phyloP scores from a whole-genome alignment of 176 grass and related monocot genomes.

The Bothriochloa decipiens region DNA sequence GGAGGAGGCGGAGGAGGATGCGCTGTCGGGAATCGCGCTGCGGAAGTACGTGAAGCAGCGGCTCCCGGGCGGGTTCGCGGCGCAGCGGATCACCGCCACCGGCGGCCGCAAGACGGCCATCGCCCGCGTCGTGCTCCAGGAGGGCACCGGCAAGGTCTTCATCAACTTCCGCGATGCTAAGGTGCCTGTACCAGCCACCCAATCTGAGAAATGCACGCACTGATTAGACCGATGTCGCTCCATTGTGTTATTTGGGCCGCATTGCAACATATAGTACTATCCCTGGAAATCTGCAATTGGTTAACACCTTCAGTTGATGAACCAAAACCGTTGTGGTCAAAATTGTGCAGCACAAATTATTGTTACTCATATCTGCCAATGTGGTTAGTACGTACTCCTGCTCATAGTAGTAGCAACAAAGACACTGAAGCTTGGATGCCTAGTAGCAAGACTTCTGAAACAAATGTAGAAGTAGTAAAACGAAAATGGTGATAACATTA shows the following conservation, averaged over 20 bases:
- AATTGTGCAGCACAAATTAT: neutral
- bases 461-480: conserved; percentile 20
- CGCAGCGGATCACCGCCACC: conserved; percentile 88
- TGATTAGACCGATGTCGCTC: neutral
- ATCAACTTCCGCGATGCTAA: conserved; percentile 94
- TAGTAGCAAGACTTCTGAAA: neutral
- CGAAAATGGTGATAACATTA: neutral
- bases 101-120: conserved; percentile 83
- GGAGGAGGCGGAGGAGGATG: conserved; percentile 50
- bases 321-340: neutral
- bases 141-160: conserved; percentile 86
- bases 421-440: neutral
- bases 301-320: neutral
- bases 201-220: neutral
- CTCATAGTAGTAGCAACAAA: neutral
- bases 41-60: conserved; percentile 86
- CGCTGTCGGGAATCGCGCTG: conserved; percentile 37
- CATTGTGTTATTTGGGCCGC: neutral
- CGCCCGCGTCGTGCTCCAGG: conserved; percentile 90
- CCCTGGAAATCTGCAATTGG: neutral
- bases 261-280: neutral
- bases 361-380: neutral
- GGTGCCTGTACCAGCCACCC: conserved; percentile 31
- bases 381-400: neutral
- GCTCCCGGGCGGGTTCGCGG: conserved; percentile 82